Evolutionary conservation across 345 rosid species (phyloP), one percentile per base, ranked within the genome.

Genomic region (Eucalyptus sp.): DNA sequence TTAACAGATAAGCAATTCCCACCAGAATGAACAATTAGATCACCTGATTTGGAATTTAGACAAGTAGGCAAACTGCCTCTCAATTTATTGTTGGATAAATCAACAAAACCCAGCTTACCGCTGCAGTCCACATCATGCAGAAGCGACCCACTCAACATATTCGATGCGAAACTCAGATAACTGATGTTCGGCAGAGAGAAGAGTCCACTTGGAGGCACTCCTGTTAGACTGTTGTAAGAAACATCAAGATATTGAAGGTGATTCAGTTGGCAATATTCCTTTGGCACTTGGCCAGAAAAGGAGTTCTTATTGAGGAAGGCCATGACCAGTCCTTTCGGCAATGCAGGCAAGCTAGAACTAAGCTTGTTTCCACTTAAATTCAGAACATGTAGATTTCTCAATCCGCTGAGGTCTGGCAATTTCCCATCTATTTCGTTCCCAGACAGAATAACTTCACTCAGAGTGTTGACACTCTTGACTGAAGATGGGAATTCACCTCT

Each of bases 221-320:
- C 99, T 87, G 90, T 96, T 27, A 98, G 89, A 93, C 88, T 92
- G 93, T 97, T 97, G 89, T 91, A 94, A 80, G 99, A 96, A 88
- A 98, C 90, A 91, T 97, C 99, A 90, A 98, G 97, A 92, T 98
- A 98, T 87, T 96, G 99, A 90, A 98, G 98, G 91, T 92, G 95
- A 92, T 87, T 89, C 91, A 98, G 91, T 86, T 79, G 89, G 64
- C 95, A 92, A 90, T 94, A 93, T 89, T 93, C 93, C 50, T 41
- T 88, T 2, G 95, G 96, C 89, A 98, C 94, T 87, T 91, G 90
- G 46, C 98, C 98, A 37, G 98, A 94, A 95, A 97, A 91, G 5
- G 92, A 94, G 91, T 97, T 97, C 89, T 91, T 93, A 92, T 97
- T 94, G 25, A 98, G 93, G 54, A 98, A 95, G 91, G 91, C 91